Evolutionary conservation across 1,139 yeast species (phyloP), one percentile per base, ranked within the genome.

Genomic region (Kodamaea derodonti): DNA sequence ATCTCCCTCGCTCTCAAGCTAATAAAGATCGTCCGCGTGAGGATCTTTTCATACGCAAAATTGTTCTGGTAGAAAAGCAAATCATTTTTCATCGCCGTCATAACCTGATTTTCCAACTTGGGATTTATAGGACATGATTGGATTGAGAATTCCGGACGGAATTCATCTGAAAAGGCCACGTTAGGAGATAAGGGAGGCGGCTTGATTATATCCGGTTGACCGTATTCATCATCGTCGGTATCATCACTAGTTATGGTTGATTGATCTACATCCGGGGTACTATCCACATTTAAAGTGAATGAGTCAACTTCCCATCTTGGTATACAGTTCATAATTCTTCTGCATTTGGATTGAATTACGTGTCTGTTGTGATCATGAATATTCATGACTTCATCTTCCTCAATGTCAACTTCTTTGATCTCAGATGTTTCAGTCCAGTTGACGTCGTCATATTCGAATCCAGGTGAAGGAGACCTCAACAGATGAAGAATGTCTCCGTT

Each of bases 1-100:
- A 78, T 72, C 43, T 78, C 84, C 20, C 83, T 56, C 1, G 79
- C 78, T 27, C 83, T 53, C 31, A 78, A 56, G 36, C 79, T 73
- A 3, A 78, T 52, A 35, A 68, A 63, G 2, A 70, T 50, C 0
- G 74, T 65, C 25, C 65, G 48, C 7, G 72, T 57, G 10, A 54
- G 49, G 3, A 69, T 61, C 30, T 50, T 47, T 14, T 54, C 60
- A 34, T 54, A 58, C 12, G 55, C 56, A 36, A 63, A 62, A 42
- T 62, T 63, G 38, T 61, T 65, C 43, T 64, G 72, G 41, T 60
- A 65, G 41, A 67, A 68, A 20, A 65, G 51, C 36, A 78, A 51
- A 47, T 78, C 84, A 39, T 66, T 65, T 46, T 73, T 78, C 84
- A 79, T 78, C 11, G 80, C 61, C 24, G 58, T 57, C 24, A 69